phyloP scores from a whole-genome alignment of 2,329 filamentous ascomycete genomes.

The Aspergillus floridensis region DNA sequence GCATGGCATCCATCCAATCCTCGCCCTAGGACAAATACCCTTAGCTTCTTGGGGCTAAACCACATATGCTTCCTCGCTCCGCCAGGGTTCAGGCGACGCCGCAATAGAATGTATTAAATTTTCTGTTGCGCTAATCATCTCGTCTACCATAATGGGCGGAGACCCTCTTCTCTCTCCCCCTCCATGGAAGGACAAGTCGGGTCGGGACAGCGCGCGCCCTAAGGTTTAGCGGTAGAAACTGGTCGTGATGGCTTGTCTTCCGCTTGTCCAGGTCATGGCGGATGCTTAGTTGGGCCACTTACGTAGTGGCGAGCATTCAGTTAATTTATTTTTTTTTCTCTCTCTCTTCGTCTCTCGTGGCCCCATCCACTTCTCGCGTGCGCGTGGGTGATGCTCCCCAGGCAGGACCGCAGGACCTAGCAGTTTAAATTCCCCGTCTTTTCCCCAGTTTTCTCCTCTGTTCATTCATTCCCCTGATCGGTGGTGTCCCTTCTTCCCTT shows the following conservation, averaged over 20 bases:
- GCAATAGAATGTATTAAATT: neutral
- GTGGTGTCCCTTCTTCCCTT: neutral
- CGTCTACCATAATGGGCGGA: neutral
- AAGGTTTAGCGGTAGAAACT: conserved; percentile 4
- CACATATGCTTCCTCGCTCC: conserved; percentile 2
- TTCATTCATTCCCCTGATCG: neutral
- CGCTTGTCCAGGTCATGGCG: neutral
- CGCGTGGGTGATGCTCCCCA: neutral
- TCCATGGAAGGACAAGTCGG: neutral
- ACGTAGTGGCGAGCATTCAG: neutral
- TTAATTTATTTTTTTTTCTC: neutral
- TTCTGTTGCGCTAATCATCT: neutral
- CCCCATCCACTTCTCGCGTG: neutral
- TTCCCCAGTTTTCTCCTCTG: conserved; percentile 8
- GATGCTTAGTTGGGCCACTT: neutral
- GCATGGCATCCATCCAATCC: conserved; percentile 4
- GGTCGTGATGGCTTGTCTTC: neutral
- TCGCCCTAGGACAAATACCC: neutral
- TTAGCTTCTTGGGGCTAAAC: neutral
- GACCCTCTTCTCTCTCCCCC: neutral
- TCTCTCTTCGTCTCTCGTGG: neutral
- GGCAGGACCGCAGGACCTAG: neutral
- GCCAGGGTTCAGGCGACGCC: neutral
- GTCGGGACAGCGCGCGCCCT: neutral
- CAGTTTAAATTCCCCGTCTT: conserved; percentile 6